Evolutionary conservation across 495 filamentous ascomycete genomes (phyloP).

Genomic region (Bacidia rubella): DNA sequence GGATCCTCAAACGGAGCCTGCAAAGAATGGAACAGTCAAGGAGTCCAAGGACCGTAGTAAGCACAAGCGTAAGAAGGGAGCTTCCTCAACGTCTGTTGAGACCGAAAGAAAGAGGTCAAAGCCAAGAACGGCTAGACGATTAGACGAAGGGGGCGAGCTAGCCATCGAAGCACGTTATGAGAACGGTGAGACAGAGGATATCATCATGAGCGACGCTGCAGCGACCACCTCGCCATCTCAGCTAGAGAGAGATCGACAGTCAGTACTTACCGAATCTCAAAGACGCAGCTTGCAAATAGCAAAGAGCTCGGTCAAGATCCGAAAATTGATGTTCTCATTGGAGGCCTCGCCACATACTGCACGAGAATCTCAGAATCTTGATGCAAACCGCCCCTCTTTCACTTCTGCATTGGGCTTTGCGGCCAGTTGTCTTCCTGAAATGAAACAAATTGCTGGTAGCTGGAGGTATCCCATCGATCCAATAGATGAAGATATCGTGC

Average conservation of each 20-base stretch:
- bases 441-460: constrained; percentile 39
- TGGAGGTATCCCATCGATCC: constrained; percentile 53
- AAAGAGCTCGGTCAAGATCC: constrained; percentile 41
- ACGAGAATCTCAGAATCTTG: constrained; percentile 18
- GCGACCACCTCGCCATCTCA: constrained; percentile 20
- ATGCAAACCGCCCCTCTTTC: constrained; percentile 31
- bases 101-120: constrained; percentile 31
- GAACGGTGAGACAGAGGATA: constrained; percentile 48
- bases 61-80: constrained; percentile 40
- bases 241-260: constrained; percentile 29
- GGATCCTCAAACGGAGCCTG: too few species aligned
- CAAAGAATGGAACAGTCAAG: too few species aligned
- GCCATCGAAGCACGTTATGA: constrained; percentile 45
- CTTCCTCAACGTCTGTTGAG: constrained; percentile 32
- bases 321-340: constrained; percentile 42
- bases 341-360: constrained; percentile 25
- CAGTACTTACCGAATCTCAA: constrained; percentile 37
- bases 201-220: constrained; percentile 26
- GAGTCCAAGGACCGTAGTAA: constrained; percentile 34
- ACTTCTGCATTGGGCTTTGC: constrained; percentile 34
- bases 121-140: constrained; percentile 24
- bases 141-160: constrained; percentile 25
- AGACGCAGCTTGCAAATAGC: constrained; percentile 41
- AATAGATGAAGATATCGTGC: constrained; percentile 32
- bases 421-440: constrained; percentile 35